Percentiles rank a stretch among this genome's conserved stretches.
These are phyloP conservation scores for Eucalyptus grandis DNA, from an alignment of 345 rosid species.

Conservation along the genomic window DNA sequence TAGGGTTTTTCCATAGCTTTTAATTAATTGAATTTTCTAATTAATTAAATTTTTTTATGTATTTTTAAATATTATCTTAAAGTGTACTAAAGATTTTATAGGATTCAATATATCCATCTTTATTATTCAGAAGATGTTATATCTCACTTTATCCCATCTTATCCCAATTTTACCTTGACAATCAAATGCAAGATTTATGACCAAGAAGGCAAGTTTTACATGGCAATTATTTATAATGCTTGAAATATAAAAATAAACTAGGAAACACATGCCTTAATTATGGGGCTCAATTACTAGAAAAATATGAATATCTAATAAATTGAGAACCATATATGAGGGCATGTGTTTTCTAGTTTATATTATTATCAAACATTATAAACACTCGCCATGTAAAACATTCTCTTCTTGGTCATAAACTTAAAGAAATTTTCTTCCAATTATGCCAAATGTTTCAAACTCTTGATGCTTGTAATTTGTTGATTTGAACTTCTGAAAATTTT, in stretches of 20 bases:
- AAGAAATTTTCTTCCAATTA: too few species aligned
- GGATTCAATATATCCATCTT: not conserved
- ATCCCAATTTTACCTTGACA: not conserved
- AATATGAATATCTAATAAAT: too few species aligned
- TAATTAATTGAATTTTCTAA: too few species aligned
- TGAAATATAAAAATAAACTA: not conserved
- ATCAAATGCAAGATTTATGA: not conserved
- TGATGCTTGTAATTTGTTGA: not conserved
- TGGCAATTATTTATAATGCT: not conserved
- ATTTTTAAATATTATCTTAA: not conserved
- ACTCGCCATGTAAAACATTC: too few species aligned
- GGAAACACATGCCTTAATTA: not conserved
- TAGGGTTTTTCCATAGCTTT: too few species aligned
- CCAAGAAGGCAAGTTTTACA: not conserved
- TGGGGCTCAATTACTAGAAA: not conserved
- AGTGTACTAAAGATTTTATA: not conserved
- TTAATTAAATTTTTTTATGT: too few species aligned
- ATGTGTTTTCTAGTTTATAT: too few species aligned
- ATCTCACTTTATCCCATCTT: fast-evolving
- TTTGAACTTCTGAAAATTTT: too few species aligned
- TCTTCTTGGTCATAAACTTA: too few species aligned
- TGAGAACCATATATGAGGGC: not conserved
- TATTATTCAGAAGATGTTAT: not conserved
- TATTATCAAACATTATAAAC: too few species aligned
- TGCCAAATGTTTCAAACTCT: not conserved